Evolutionary conservation across 768 basidiomycete genomes (phyloP), one percentile per base, ranked within the genome.

Genomic region (Pholiota molesta): DNA sequence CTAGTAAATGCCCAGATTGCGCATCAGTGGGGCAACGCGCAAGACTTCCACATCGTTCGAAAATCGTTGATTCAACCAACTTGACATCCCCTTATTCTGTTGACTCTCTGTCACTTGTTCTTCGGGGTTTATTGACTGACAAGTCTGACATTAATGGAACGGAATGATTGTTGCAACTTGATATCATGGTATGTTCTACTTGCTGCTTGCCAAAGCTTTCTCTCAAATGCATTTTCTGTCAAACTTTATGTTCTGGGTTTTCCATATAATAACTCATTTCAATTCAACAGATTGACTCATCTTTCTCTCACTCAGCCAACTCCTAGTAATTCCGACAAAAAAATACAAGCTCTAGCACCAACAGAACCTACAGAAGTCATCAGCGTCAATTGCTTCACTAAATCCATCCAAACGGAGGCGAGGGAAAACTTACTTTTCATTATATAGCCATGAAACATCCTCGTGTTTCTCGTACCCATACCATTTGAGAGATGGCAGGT

Each of bases 401-500:
- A 7, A 31, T 9, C 31, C 31, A 6, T 21, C 26, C 9, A 45
- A 45, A n/a, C n/a, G 26, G 31, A 49, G 16, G 28, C 1, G 6
- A 8, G 5, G 10, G 44, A 29, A 51, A 19, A 59, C 68, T 52
- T 45, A 73, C 70, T 66, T 71, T 59, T 73, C 71, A 59, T 73
- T 72, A 28, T 63, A 57, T 19, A 66, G 33, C 72, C 71, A 75
- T 26, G 61, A 55, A 1, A 68, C 64, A 9, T 62, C 52, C 29
- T 51, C 60, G 0, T 39, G 45, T 9, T 60, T 42, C 13, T 59
- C 66, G 11, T 26, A 29, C 5, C 78, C 78, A 69, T 85, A 85
- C 79, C 81, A 82, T 55, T 78, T 80, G 31, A 82, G 66, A 0
- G 76, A 65, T 5, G 79, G 68, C 26, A 83, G 58, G 64, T 81